Base-by-base conservation (phyloP, 495 filamentous ascomycete species). In the Aspergillus leporis region DNA sequence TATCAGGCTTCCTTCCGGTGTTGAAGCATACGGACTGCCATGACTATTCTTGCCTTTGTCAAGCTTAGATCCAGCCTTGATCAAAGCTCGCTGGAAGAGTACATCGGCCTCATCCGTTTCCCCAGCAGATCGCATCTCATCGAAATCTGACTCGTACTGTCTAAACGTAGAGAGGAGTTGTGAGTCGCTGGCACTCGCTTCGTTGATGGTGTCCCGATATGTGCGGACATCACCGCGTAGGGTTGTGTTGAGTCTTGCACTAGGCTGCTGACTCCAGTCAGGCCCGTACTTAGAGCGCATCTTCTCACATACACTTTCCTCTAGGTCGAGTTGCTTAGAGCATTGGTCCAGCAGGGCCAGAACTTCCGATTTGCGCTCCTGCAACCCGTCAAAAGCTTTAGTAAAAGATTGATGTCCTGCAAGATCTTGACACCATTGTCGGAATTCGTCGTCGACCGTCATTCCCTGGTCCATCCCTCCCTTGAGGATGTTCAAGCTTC, bases 241-340 rank as follows among this genome's bases (percentile, higher is more conserved):
- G 0, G 93, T 98, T 3, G 87, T 85, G 5, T 93, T 98, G 22
- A 98, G 82, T 60, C 91, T 80, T 32, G 88, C 89, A 67, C 92
- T 97, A 22, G 95, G 95, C 65, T 98, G 94, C 70, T 98, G 94
- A 19, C 90, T 97, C 94, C 94, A 98, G 47, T 97, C 94, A 12
- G 78, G 82, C 31, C 94, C 93, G 70, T 97, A 97, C 72, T 98
- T 98, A 3, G 92, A 95, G 51, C 94, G 85, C 94, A 98, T 98
- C 79, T 97, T 97, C 74, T 98, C 94, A 70, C 94, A 98, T 6
- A 98, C 92, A 55, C 90, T 94, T 76, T 97, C 95, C 71, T 98
- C 94, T 84, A 93, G 87, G 64, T 98, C 94, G 10, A 98, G 69
- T 64, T 93, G 89, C 65, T 94, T 96, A 41, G 84, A 88, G 66